Conservation (phyloP, 2,329 filamentous ascomycete species). For the Nannizzia gypsea region DNA sequence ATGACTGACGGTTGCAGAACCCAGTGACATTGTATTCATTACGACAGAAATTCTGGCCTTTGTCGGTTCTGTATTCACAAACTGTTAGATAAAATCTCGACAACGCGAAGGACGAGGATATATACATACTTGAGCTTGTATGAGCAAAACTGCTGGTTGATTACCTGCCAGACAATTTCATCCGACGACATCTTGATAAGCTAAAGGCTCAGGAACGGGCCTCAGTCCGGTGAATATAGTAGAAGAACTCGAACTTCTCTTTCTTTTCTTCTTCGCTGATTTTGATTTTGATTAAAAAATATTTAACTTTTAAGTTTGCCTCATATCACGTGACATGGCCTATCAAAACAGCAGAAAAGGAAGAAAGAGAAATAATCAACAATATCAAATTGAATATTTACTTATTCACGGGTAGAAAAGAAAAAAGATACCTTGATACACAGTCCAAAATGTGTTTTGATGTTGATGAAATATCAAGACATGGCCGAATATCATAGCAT, state of each 20-base stretch:
- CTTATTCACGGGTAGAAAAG: too few species aligned
- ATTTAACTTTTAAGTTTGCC: not conserved
- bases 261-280: not conserved
- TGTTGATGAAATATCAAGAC: not conserved
- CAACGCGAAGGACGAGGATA: not conserved
- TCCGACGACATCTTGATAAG: conserved; percentile 61
- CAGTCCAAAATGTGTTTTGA: not conserved
- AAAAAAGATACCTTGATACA: too few species aligned
- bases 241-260: not conserved
- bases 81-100: not conserved
- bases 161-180: conserved; percentile 95
- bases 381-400: not conserved
- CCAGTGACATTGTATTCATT: conserved; percentile 85
- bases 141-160: conserved; percentile 88
- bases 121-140: conserved; percentile 75
- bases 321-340: not conserved
- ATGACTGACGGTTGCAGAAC: conserved; percentile 76
- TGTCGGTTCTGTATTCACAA: conserved; percentile 51
- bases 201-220: not conserved
- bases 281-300: not conserved
- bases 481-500: not conserved
- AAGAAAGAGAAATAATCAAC: not conserved
- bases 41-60: conserved; percentile 84
- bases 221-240: not conserved
- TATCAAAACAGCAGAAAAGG: not conserved